Evolutionary conservation across 2,329 filamentous ascomycete genomes (phyloP).

Genomic region (Clonostachys byssicola): DNA sequence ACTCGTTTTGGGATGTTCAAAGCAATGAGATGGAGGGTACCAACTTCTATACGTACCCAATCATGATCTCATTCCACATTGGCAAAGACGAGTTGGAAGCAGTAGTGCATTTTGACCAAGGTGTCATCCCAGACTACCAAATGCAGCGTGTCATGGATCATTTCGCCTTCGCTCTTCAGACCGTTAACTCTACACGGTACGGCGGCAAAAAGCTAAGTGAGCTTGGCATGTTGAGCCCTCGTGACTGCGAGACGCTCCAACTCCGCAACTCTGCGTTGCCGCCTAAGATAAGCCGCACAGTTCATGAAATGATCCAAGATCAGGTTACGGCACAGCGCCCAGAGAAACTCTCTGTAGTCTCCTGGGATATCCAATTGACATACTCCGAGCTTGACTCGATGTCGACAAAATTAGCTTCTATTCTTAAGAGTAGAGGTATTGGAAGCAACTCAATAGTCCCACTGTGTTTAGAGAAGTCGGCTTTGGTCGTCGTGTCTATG

Average conservation of each 20-base stretch:
- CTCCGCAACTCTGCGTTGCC: slow-evolving; percentile 27
- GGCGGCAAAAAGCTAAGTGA: neutral
- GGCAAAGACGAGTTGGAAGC: slow-evolving; percentile 8
- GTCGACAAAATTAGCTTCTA: slow-evolving; percentile 25
- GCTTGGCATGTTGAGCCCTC: too few species aligned
- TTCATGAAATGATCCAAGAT: slow-evolving; percentile 31
- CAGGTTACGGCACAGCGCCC: slow-evolving; percentile 17
- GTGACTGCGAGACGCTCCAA: slow-evolving; percentile 27
- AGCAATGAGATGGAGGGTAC: slow-evolving; percentile 12
- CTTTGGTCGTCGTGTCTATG: slow-evolving; percentile 37
- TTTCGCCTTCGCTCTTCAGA: slow-evolving; percentile 4
- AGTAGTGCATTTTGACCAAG: slow-evolving; percentile 10
- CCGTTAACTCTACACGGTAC: slow-evolving; percentile 1
- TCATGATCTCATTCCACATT: slow-evolving; percentile 14
- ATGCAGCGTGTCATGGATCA: slow-evolving; percentile 11
- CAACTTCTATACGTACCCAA: slow-evolving; percentile 13
- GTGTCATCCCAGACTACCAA: slow-evolving; percentile 3
- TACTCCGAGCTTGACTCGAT: slow-evolving; percentile 28
- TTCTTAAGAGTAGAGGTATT: slow-evolving; percentile 24
- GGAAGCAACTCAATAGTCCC: slow-evolving; percentile 31
- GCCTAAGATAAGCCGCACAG: slow-evolving; percentile 23
- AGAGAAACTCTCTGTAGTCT: slow-evolving; percentile 23
- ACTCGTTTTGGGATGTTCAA: slow-evolving; percentile 9
- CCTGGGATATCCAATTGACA: slow-evolving; percentile 35
- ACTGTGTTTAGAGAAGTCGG: slow-evolving; percentile 43